phyloP scores from a whole-genome alignment of 768 basidiomycete genomes.

The Tulasnella sp. region DNA sequence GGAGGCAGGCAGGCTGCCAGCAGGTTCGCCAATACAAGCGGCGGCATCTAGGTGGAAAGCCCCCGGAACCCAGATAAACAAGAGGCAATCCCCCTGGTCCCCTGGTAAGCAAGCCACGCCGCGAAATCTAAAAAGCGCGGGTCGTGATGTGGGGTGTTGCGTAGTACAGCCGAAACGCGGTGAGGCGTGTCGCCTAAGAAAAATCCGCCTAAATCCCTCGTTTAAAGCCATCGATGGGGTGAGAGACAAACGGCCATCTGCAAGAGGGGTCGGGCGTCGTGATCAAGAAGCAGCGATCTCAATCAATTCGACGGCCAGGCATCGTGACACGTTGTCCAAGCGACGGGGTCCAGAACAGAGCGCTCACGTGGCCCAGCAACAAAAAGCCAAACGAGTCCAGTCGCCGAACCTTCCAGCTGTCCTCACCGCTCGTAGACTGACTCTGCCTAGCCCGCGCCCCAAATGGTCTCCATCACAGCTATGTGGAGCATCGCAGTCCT shows the following conservation, averaged over 20 bases:
- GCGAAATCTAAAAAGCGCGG: background rate
- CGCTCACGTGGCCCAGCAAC: background rate
- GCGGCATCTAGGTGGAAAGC: background rate
- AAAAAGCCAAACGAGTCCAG: background rate
- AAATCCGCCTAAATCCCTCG: background rate
- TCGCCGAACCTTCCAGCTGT: background rate
- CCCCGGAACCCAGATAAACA: background rate
- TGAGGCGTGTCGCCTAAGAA: background rate
- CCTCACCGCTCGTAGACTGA: background rate
- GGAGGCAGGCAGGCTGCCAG: background rate
- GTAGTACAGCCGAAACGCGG: background rate
- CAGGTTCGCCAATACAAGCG: background rate
- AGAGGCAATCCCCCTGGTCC: background rate
- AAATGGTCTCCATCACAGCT: background rate
- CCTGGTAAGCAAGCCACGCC: background rate
- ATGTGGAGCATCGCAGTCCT: background rate
- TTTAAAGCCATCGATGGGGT: background rate
- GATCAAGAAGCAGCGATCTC: background rate
- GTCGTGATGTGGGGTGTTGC: background rate
- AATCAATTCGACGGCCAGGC: background rate
- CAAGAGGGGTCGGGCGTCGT: background rate
- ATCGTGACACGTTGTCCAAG: background rate
- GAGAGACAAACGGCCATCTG: background rate
- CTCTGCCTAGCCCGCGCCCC: background rate
- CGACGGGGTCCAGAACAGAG: background rate